Percentiles rank a stretch among this genome's conserved stretches.
Evolutionary conservation across 495 filamentous ascomycete genomes (phyloP).

Genomic region (Aspergillus panamensis): DNA sequence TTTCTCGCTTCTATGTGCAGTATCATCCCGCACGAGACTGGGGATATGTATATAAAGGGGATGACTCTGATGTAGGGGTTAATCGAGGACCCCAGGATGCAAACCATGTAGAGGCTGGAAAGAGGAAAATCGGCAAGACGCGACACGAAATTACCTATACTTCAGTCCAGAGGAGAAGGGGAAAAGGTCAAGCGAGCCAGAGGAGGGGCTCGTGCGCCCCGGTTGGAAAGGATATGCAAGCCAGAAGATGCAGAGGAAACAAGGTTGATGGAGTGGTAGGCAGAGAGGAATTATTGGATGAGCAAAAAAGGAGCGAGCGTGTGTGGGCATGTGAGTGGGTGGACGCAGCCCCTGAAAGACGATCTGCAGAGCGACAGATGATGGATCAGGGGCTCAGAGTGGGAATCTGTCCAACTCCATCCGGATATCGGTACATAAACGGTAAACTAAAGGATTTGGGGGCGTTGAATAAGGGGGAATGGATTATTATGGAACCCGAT

Average conservation of each 20-base stretch:
- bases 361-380: conserved; percentile 7
- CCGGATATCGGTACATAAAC: neutral
- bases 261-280: neutral
- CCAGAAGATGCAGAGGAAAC: neutral
- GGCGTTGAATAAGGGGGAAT: neutral
- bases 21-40: neutral
- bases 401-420: neutral
- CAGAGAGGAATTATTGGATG: neutral
- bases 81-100: neutral
- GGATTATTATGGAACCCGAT: neutral
- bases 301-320: neutral
- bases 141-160: neutral
- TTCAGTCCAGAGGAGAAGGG: neutral
- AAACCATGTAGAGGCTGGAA: neutral
- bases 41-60: neutral
- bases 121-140: neutral
- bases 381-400: conserved; percentile 8
- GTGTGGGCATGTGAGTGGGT: neutral
- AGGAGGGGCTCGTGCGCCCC: conserved; percentile 5
- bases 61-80: neutral
- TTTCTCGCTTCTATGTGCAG: neutral
- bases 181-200: neutral
- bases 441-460: conserved; percentile 8
- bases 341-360: conserved; percentile 5
- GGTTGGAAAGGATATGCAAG: conserved; percentile 14